Conservation (phyloP, 2,329 filamentous ascomycete species). For the Incumbomyces lentus region DNA sequence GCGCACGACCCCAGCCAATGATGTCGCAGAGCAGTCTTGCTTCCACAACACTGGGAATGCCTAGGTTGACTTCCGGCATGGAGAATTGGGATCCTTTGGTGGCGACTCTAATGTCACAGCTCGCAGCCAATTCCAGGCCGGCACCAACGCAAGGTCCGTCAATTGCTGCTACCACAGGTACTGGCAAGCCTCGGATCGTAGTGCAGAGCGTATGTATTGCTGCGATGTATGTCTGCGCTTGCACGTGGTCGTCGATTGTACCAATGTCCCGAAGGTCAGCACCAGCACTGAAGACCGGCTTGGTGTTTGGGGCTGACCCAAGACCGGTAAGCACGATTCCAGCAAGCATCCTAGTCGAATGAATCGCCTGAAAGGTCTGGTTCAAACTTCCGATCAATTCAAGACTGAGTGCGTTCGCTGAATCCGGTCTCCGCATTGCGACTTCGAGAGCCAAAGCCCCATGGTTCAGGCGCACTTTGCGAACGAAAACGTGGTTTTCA, state of each 20-base stretch:
- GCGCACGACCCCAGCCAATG: conserved; percentile 18
- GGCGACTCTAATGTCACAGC: conserved; percentile 18
- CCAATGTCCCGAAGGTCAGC: conserved; percentile 45
- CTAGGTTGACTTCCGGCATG: conserved; percentile 17
- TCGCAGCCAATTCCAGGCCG: conserved; percentile 17
- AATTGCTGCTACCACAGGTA: conserved; percentile 8
- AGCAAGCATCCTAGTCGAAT: not conserved
- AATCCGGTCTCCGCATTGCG: not conserved
- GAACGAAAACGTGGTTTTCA: not conserved
- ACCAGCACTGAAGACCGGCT: conserved; percentile 61
- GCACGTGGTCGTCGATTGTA: conserved; percentile 7
- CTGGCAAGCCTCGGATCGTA: conserved; percentile 4
- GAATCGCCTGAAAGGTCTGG: not conserved
- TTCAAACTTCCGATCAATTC: not conserved
- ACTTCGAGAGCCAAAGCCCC: not conserved
- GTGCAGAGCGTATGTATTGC: conserved; percentile 22
- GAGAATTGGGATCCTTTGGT: conserved; percentile 9
- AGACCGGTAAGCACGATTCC: not conserved
- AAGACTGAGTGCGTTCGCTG: not conserved
- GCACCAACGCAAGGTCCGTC: conserved; percentile 14
- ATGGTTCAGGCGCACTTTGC: not conserved
- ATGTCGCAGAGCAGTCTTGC: conserved; percentile 17
- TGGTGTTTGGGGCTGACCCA: not conserved
- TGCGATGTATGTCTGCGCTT: conserved; percentile 29
- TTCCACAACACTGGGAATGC: conserved; percentile 18